Conservation (phyloP, 768 basidiomycete species). For the Leccinum incarnatum region DNA sequence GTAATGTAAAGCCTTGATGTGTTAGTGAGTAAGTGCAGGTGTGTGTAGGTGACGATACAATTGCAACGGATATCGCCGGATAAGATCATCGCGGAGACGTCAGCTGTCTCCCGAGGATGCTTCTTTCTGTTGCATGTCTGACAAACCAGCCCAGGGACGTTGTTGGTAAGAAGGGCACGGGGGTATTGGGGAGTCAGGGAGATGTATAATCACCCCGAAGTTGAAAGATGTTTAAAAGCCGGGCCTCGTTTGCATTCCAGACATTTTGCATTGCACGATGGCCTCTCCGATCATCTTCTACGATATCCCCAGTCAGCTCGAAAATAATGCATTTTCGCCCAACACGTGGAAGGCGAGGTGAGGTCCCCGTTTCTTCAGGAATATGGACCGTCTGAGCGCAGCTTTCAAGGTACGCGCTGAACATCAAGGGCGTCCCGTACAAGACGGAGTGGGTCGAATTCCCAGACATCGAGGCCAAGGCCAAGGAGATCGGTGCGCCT, state of each 20-base stretch:
- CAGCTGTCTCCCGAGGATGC: background rate
- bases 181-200: background rate
- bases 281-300: conserved; percentile 37
- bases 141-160: background rate
- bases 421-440: conserved; percentile 41
- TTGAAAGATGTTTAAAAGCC: conserved; percentile 4
- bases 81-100: background rate
- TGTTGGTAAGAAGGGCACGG: conserved; percentile 4
- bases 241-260: background rate
- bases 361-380: background rate
- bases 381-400: background rate
- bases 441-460: conserved; percentile 44
- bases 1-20: too few species aligned
- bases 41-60: too few species aligned
- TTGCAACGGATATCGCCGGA: background rate
- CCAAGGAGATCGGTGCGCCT: conserved; percentile 32
- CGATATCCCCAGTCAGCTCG: conserved; percentile 40
- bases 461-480: conserved; percentile 37
- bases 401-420: conserved; percentile 34
- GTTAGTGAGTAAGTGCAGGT: too few species aligned
- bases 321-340: conserved; percentile 38
- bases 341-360: conserved; percentile 48
- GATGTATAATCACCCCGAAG: background rate
- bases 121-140: background rate
- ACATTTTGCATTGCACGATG: conserved; percentile 18